Conservation (phyloP, 2,329 filamentous ascomycete genomes). For the Ceratocystis ficicola region DNA sequence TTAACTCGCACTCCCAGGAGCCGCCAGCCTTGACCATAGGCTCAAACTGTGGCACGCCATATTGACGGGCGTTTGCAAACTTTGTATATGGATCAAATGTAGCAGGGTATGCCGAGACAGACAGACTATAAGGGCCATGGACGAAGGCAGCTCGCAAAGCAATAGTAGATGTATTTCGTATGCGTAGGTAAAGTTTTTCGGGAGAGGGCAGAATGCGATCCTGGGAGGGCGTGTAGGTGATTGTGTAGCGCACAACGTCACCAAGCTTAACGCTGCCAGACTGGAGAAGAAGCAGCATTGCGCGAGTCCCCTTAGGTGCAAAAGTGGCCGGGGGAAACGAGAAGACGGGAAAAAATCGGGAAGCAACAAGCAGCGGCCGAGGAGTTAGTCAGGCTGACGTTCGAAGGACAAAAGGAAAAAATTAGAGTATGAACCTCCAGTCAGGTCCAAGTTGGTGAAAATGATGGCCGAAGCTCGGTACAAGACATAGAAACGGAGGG, state of each 20-base stretch:
- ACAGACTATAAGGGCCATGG: constrained; percentile 86
- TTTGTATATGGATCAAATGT: constrained; percentile 74
- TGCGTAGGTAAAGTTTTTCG: constrained; percentile 64
- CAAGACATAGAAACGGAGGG: neutral
- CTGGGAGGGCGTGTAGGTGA: constrained; percentile 80
- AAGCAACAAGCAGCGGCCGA: neutral
- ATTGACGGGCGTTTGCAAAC: constrained; percentile 53
- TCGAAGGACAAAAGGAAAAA: neutral
- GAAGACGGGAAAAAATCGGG: neutral
- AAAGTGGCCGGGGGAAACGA: neutral
- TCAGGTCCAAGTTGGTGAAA: neutral
- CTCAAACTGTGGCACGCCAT: constrained; percentile 82
- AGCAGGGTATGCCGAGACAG: constrained; percentile 72
- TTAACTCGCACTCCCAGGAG: constrained; percentile 66
- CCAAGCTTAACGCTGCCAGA: constrained; percentile 85
- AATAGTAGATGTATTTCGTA: constrained; percentile 85
- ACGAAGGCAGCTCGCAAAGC: constrained; percentile 89
- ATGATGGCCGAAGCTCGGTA: neutral
- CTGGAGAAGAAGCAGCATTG: constrained; percentile 86
- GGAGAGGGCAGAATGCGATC: constrained; percentile 87
- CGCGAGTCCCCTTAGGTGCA: constrained; percentile 21
- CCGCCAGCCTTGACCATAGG: constrained; percentile 93
- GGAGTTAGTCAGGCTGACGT: neutral
- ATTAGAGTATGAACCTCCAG: neutral
- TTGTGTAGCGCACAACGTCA: constrained; percentile 79